Evolutionary conservation across 345 rosid genomes (phyloP).

Genomic region (Dimocarpus longan): DNA sequence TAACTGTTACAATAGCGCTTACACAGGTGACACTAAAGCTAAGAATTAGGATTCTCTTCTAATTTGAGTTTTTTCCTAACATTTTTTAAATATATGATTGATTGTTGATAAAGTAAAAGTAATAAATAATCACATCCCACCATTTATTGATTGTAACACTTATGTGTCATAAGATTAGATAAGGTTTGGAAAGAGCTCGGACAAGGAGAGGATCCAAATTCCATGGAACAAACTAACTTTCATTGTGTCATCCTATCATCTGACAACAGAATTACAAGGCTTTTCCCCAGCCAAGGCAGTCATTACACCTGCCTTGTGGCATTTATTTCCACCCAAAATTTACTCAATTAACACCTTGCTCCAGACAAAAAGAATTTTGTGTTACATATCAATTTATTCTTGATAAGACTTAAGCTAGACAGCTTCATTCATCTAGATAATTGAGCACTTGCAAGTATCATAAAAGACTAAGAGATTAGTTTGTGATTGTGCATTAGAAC

Average conservation of each 20-base stretch:
- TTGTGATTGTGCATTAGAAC: not conserved
- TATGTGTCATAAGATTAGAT: no score
- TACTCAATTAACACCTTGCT: not conserved
- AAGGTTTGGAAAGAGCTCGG: no score
- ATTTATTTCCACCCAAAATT: not conserved
- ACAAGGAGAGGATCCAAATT: no score
- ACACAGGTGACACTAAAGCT: not conserved
- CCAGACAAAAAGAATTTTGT: not conserved
- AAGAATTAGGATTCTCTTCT: not conserved
- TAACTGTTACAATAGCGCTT: not conserved
- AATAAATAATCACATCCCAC: no score
- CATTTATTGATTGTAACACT: no score
- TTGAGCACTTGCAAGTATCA: not conserved
- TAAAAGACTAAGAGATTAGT: not conserved
- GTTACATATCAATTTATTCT: not conserved
- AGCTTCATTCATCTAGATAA: not conserved
- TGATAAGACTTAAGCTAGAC: not conserved
- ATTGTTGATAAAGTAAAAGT: no score
- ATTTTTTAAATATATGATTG: no score
- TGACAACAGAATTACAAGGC: not conserved
- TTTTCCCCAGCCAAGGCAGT: not conserved
- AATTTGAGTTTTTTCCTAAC: no score
- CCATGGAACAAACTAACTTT: no score
- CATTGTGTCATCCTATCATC: not conserved
- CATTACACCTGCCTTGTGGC: not conserved